Base-by-base conservation (phyloP, 495 filamentous ascomycete genomes). In the Penicillium daleae region DNA sequence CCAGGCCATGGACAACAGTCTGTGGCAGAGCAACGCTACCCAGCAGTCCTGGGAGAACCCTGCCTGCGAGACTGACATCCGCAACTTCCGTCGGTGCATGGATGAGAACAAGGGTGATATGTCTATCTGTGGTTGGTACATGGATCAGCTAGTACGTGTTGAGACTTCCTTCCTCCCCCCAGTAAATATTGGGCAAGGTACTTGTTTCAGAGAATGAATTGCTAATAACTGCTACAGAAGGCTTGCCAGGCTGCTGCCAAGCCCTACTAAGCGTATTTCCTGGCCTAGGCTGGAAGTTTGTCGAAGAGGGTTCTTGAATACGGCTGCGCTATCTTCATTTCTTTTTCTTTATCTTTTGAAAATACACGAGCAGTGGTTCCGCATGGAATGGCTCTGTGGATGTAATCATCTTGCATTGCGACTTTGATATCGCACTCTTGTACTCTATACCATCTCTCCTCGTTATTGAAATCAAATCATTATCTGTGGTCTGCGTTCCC, bases 111-210 rank as follows among this genome's bases (percentile, higher is more conserved):
- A 86, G 69, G 96, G 96, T 59, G 90, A 95, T 76, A 88, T 98
- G 89, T 88, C 90, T 75, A 97, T 97, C 69, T 99, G 95, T 80
- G 87, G 89, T 64, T 99, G 95, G 95, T 99, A 99, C 75, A 77
- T 99, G 69, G 94, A 98, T 77, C 95, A 99, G 85, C 82, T 99
- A 75, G 83, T 87, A 77, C 55, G 76, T 76, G 60, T 52, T 21
- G 21, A 49, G 24, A n/a, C n/a, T n/a, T n/a, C n/a, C n/a, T n/a
- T n/a, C n/a, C n/a, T 64, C 44, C 42, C 39, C 33, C 51, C 40
- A 19, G 12, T 54, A 37, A 22, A 0, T 6, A 12, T 27, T 0
- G 33, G n/a, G 9, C 8, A 53, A 8, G 27, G 8, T 31, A 15
- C 17, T n/a, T 21, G 15, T n/a, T 53, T 24, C 7, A 22, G 3